phyloP scores from a whole-genome alignment of 306 rosid species.

The Echinosophora koreensis region DNA sequence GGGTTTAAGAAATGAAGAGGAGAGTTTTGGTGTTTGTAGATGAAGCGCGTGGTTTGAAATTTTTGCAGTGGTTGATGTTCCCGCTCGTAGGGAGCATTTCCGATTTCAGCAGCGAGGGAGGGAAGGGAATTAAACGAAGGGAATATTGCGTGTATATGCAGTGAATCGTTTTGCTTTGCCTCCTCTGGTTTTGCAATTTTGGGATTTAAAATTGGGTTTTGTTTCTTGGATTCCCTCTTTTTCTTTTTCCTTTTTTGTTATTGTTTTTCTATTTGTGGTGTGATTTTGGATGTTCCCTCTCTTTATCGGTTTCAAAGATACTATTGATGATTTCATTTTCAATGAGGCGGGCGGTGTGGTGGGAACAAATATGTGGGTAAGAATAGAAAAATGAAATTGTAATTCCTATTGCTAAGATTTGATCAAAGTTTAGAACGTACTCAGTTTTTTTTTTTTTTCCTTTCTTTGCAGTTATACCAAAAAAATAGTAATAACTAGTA shows the following conservation, averaged over 20 bases:
- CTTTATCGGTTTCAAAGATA: not conserved
- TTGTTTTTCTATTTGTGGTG: not conserved
- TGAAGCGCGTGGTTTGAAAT: conserved; percentile 17
- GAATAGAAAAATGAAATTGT: too few species aligned
- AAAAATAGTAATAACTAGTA: too few species aligned
- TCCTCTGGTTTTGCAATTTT: not conserved
- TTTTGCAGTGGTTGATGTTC: not conserved
- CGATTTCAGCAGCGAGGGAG: not conserved
- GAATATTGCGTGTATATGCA: not conserved
- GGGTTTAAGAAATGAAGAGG: not conserved
- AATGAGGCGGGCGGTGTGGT: not conserved
- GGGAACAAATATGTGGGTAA: not conserved
- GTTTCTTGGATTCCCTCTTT: not conserved
- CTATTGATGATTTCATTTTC: not conserved
- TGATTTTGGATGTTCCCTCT: not conserved
- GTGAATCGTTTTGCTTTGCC: not conserved
- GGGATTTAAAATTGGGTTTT: not conserved
- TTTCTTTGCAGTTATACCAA: too few species aligned
- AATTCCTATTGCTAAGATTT: too few species aligned
- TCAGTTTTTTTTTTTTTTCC: too few species aligned
- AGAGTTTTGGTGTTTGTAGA: not conserved
- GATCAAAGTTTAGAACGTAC: too few species aligned
- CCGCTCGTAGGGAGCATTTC: conserved; percentile 24
- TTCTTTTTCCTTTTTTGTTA: not conserved
- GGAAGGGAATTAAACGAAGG: not conserved